A percentile compares a stretch with the other conserved stretches of the same genome.
phyloP scores from a whole-genome alignment of 139 green algal genomes.

The Haematococcus lacustris region DNA sequence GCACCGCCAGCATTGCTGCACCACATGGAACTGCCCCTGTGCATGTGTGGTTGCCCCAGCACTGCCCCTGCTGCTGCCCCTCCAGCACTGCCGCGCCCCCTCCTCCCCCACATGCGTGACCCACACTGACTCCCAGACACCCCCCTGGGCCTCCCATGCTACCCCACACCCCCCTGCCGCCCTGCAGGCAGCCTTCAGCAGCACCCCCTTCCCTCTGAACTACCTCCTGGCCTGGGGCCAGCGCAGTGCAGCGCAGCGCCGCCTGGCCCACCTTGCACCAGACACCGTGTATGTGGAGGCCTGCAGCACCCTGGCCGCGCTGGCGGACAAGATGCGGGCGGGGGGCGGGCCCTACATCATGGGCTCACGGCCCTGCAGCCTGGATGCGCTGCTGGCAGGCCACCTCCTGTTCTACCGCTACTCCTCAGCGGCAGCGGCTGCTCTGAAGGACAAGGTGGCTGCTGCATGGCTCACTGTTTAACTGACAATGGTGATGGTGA shows the following conservation, averaged over 20 bases:
- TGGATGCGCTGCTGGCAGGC: constrained; percentile 58
- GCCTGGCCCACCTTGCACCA: constrained; percentile 18
- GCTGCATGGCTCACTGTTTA: too few species aligned
- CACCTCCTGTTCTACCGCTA: constrained; percentile 49
- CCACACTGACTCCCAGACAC: neutral
- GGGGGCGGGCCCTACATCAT: constrained; percentile 44
- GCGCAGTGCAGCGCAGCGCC: constrained; percentile 25
- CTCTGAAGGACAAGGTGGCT: too few species aligned
- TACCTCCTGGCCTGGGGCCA: constrained; percentile 41
- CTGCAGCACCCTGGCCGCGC: constrained; percentile 21
- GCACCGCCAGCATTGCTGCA: neutral
- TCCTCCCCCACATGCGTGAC: neutral
- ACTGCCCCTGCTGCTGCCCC: neutral
- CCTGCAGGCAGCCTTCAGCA: constrained; percentile 33
- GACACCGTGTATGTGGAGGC: constrained; percentile 40
- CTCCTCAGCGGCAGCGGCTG: constrained; percentile 41
- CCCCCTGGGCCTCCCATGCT: neutral
- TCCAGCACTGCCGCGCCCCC: neutral
- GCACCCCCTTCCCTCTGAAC: constrained; percentile 54
- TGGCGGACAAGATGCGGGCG: constrained; percentile 38
- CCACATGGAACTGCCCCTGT: neutral
- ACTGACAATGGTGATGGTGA: too few species aligned
- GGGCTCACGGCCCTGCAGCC: constrained; percentile 42
- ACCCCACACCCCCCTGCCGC: too few species aligned
- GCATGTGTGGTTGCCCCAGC: neutral